phyloP scores from a whole-genome alignment of 371 early-diverging fungal genomes.

The Mortierella sp. region DNA sequence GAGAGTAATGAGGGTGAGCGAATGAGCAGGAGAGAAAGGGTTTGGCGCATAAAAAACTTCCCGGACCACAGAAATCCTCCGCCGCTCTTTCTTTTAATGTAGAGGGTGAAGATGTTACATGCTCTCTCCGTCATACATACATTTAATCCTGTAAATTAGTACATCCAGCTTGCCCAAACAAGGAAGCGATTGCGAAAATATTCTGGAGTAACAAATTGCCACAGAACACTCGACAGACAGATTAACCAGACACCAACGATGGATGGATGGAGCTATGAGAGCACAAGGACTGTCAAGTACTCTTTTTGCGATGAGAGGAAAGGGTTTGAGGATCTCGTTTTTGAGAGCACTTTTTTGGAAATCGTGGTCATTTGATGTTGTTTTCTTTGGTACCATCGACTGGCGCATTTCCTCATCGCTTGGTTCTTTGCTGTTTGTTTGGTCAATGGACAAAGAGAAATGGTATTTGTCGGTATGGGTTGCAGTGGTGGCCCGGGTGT shows the following conservation, averaged over 20 bases:
- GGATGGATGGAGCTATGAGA: background rate
- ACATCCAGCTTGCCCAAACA: background rate
- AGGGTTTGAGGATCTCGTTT: background rate
- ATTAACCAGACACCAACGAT: background rate
- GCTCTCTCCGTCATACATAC: no score
- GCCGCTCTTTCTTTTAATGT: background rate
- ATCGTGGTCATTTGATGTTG: background rate
- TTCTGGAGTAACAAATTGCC: background rate
- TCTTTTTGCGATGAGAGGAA: background rate
- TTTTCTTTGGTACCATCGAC: background rate
- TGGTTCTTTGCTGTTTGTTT: background rate
- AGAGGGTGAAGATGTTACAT: background rate
- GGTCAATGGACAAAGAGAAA: background rate
- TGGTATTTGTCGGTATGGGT: background rate
- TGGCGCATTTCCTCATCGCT: background rate
- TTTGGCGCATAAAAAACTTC: background rate
- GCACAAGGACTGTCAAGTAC: background rate
- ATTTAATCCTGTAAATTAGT: background rate
- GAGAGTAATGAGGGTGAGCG: background rate
- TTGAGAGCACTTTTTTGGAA: background rate
- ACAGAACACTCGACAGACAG: background rate
- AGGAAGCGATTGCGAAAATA: conserved; percentile 5
- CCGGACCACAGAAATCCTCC: conserved; percentile 11
- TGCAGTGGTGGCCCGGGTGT: background rate
- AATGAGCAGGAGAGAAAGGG: background rate